Evolutionary conservation across 2,329 filamentous ascomycete species (phyloP).

Genomic region (Hypoxylon sp.): DNA sequence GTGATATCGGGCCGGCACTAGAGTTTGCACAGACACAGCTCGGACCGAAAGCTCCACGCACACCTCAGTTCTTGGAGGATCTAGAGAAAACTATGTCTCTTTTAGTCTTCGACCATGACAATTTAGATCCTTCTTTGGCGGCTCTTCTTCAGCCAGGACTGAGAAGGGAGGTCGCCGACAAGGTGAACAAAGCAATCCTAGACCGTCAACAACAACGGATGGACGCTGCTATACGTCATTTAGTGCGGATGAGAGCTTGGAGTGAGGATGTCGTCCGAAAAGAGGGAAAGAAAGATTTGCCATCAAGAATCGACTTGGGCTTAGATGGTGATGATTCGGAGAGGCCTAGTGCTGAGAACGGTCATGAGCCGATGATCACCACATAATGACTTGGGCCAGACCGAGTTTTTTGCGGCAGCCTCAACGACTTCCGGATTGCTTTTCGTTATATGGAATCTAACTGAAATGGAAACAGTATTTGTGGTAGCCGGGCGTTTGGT

Average conservation of each 20-base stretch:
- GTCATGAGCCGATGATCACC: conserved; percentile 66
- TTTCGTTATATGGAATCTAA: neutral
- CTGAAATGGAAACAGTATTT: neutral
- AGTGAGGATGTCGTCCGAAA: conserved; percentile 75
- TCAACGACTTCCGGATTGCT: conserved; percentile 4
- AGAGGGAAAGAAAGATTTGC: conserved; percentile 59
- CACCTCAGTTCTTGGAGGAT: conserved; percentile 84
- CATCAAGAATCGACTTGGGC: conserved; percentile 59
- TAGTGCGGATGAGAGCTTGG: conserved; percentile 89
- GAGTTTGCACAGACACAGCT: conserved; percentile 90
- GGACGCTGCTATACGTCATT: conserved; percentile 84
- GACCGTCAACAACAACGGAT: conserved; percentile 78
- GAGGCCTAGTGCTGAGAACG: conserved; percentile 56
- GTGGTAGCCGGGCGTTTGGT: conserved; percentile 14
- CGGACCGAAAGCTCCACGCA: conserved; percentile 86
- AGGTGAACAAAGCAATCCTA: conserved; percentile 91
- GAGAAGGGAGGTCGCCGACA: conserved; percentile 84
- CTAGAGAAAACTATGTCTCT: conserved; percentile 94
- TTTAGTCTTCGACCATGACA: conserved; percentile 87
- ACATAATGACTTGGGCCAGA: conserved; percentile 55
- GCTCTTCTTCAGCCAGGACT: conserved; percentile 84
- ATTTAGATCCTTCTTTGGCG: conserved; percentile 80
- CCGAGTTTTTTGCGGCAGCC: conserved; percentile 10
- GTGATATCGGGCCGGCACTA: conserved; percentile 84
- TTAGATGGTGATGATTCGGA: conserved; percentile 52